Evolutionary conservation across 2,329 filamentous ascomycete genomes (phyloP), one percentile per base, ranked within the genome.

Genomic region (Celoporthe dispersa): DNA sequence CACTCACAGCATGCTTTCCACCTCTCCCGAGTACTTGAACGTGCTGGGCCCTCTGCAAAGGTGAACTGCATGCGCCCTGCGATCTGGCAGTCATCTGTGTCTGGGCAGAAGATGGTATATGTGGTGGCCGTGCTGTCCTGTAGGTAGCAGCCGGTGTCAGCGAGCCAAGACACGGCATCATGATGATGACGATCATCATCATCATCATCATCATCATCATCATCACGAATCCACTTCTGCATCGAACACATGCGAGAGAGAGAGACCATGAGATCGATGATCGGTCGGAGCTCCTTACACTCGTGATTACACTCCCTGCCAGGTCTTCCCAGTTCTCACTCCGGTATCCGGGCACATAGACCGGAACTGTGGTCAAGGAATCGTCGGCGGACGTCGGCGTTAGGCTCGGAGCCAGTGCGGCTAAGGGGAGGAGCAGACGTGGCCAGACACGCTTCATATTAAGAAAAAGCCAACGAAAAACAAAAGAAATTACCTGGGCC

Each of bases 101-200:
- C 78, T 12, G 80, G 80, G 71, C 84, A 86, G 74, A 86, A 86
- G 55, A 86, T 82, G 69, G 84, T 85, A 71, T 84, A 85, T 33
- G 82, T 81, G 22, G 84, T 85, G 70, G 80, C 76, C 35, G 75
- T 74, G 55, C 75, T 72, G 69, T 85, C 77, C 82, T 84, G 72
- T 44, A 65, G 33, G 31, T 19, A 33, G 55, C 11, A 59, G 25
- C 25, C 11, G 16, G 35, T 31, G 31, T 67, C 14, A 66, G 59
- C 37, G 31, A 8, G 31, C 19, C 16, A 5, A 28, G n/a, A 25
- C 39, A 16, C 25, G 60, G 22, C 14, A 41, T 11, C n/a, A n/a
- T n/a, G n/a, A n/a, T n/a, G n/a, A n/a, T n/a, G n/a, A n/a, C n/a
- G n/a, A n/a, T n/a, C n/a, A n/a, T n/a, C n/a, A n/a, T n/a, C n/a